Conservation (phyloP, 2,329 filamentous ascomycete species). For the Alternaria sp. region DNA sequence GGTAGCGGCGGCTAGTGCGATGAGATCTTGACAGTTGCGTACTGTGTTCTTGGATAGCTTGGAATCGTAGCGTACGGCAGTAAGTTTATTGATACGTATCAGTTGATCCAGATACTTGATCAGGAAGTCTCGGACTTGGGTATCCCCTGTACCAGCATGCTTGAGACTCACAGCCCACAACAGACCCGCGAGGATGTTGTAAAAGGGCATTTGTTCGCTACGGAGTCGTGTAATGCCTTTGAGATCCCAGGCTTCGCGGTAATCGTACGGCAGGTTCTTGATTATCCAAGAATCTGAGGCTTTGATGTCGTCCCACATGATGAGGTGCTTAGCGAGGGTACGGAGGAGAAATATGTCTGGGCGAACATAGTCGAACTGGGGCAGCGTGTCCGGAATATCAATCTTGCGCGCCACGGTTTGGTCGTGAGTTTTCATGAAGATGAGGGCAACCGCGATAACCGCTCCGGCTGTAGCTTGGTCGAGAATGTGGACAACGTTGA, state of each 20-base stretch:
- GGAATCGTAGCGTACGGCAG: constrained; percentile 75
- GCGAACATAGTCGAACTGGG: constrained; percentile 94
- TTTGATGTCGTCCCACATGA: constrained; percentile 87
- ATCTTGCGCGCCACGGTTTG: constrained; percentile 86
- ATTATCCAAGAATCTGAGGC: constrained; percentile 79
- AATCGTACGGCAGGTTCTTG: constrained; percentile 74
- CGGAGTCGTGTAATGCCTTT: constrained; percentile 68
- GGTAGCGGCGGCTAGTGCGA: constrained; percentile 81
- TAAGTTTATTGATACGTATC: constrained; percentile 75
- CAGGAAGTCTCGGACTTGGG: constrained; percentile 78
- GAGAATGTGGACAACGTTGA: constrained; percentile 89
- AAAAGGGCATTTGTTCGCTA: constrained; percentile 88
- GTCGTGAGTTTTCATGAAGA: constrained; percentile 98
- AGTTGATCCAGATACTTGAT: constrained; percentile 87
- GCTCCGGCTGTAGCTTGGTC: constrained; percentile 95
- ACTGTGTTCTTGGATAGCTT: constrained; percentile 83
- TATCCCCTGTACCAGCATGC: constrained; percentile 62
- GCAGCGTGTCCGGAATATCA: constrained; percentile 85
- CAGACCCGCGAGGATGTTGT: constrained; percentile 88
- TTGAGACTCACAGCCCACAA: constrained; percentile 71
- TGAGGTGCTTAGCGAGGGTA: constrained; percentile 87
- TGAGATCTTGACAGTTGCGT: constrained; percentile 87
- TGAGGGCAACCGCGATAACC: constrained; percentile 85
- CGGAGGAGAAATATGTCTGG: constrained; percentile 91
- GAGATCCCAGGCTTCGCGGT: constrained; percentile 69